Evolutionary conservation across 129 eudicot genomes (phyloP), one percentile per base, ranked within the genome.

Genomic region (carrot (Daucus carota)): DNA sequence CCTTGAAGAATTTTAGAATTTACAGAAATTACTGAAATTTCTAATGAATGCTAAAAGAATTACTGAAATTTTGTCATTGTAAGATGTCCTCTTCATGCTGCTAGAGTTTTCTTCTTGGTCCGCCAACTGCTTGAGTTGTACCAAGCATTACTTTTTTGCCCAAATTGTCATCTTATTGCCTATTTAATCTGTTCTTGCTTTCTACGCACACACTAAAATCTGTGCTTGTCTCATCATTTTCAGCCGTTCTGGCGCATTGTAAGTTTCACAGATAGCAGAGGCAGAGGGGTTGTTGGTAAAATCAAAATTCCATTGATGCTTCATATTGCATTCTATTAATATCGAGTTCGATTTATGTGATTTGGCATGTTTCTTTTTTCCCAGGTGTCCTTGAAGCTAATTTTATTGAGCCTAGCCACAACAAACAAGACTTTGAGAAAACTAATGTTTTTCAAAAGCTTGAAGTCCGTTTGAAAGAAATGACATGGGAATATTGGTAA

Each of bases 341-440:
- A 22, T 17, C 38, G 63, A 43, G n/a, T 63, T 36, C 8, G 22
- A 33, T 1, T 0, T 62, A 29, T 57, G 32, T 47, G 33, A 59
- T 38, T 42, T 75, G 20, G 14, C 40, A 26, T 70, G 8, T 9
- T 33, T 17, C n/a, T 67, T 67, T 32, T 69, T 44, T 50, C 72
- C 18, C 76, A 89, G 94, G 94, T 76, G 78, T 89, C 14, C 84
- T 89, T 62, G 90, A 89, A 80, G 90, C 94, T 74, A 81, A 89
- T 75, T 84, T 80, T 66, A 72, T 89, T 16, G 86, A 84, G 83
- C 94, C 94, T 46, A 82, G 84, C 24, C 94, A 89, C 43, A 89
- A 75, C 43, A 89, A 89, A 76, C 94, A 89, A 82, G 94, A 89
- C 77, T 89, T 89, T 79, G 94, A 89, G 74, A 86, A 87, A 75